phyloP scores from a whole-genome alignment of 192 early-diverging fungal species.

The Podila minutissima region DNA sequence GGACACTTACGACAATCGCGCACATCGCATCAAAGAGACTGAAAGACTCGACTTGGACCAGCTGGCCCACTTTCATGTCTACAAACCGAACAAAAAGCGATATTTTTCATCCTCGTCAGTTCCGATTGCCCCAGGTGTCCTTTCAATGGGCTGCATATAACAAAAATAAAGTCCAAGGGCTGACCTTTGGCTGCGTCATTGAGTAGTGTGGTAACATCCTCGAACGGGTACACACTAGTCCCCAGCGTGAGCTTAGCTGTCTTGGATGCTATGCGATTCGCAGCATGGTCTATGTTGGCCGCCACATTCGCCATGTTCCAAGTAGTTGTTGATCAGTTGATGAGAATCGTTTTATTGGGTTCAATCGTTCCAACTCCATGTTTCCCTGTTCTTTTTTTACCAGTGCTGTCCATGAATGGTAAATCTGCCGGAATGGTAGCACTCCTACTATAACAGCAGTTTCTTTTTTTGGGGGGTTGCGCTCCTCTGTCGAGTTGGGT shows the following conservation, averaged over 20 bases:
- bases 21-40: constrained; percentile 71
- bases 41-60: constrained; percentile 64
- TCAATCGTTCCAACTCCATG: too few relatives aligned
- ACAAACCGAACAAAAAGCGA: not conserved
- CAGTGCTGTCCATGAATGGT: too few relatives aligned
- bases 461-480: too few relatives aligned
- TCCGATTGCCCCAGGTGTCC: not conserved
- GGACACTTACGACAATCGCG: constrained; percentile 59
- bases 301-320: not conserved
- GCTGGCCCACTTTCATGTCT: constrained; percentile 66
- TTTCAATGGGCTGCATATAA: not conserved
- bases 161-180: not conserved
- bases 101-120: too few relatives aligned
- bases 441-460: too few relatives aligned
- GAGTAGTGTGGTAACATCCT: constrained; percentile 58
- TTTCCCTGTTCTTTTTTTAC: too few relatives aligned
- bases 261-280: constrained; percentile 18
- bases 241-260: constrained; percentile 13
- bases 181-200: constrained; percentile 56
- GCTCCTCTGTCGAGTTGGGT: too few relatives aligned
- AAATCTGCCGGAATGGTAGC: too few relatives aligned
- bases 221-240: constrained; percentile 26
- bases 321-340: too few relatives aligned
- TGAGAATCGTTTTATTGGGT: too few relatives aligned
- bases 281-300: not conserved